Evolutionary conservation across 371 early-diverging fungal species (phyloP), one percentile per base, ranked within the genome.

Genomic region (Rhizopus sp.): DNA sequence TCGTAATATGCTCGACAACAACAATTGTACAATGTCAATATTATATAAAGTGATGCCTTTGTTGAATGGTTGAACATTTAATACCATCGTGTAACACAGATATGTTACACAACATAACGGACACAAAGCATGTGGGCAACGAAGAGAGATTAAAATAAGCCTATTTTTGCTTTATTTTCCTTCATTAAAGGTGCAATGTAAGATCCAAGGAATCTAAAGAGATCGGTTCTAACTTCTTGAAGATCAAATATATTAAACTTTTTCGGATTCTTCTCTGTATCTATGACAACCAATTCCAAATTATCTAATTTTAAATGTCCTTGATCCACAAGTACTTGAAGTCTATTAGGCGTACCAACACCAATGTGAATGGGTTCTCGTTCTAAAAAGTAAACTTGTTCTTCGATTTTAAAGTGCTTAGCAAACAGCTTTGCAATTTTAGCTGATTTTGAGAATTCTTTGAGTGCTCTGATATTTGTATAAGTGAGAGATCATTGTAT

Each of bases 361-460:
- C 85, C 91, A 31, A 91, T 65, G 62, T 89, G 88, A 10, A 91
- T 72, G 0, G 82, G 72, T 3, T 77, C 69, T 15, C 70, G 72
- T n/a, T 82, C 69, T 50, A 92, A 73, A 52, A 80, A 73, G 51
- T 80, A 59, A 15, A 80, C 69, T 66, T 95, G 94, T 45, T 90
- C 91, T 13, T 75, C 72, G 1, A 93, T 70, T 66, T 94, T 94
- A 64, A 94, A 72, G 63, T 95, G 95, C 54, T 89, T 84, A 10
- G 93, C 89, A 70, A 95, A 95, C 38, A 93, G 70, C 71, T 95
- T 95, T 13, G 84, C 88, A 17, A 92, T 77, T 54, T 85, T 85
- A 35, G 75, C 77, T 33, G 78, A 72, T 4, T 67, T 41, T 10
- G 47, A 47, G 31, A 82, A 80, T 44, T 66, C 70, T 42, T 67